Conservation (phyloP, 1,284 basidiomycete species). For the Thecaphora frezii region DNA sequence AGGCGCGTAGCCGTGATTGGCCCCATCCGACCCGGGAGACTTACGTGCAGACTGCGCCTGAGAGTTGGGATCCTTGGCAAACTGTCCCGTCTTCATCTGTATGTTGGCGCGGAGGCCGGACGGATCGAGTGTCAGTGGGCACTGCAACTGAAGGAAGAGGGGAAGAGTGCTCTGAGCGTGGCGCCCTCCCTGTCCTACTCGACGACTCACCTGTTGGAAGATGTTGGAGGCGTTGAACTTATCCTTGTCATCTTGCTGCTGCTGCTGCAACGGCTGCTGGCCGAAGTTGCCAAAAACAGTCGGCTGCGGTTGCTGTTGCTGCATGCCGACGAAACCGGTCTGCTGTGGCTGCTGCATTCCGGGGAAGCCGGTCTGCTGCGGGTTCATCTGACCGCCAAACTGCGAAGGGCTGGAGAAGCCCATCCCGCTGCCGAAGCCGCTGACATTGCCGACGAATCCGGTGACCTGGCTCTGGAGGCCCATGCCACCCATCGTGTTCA, state of each 20-base stretch:
- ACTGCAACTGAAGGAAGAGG: too few species aligned
- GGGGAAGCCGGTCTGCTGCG: conserved; percentile 43
- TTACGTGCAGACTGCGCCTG: conserved; percentile 29
- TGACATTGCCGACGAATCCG: conserved; percentile 20
- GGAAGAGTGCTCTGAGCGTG: too few species aligned
- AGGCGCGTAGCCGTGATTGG: neutral
- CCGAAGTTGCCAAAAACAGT: conserved; percentile 35
- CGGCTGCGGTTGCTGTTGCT: conserved; percentile 40
- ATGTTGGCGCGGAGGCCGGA: too few species aligned
- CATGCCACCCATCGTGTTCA: too few species aligned
- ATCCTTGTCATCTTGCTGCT: conserved; percentile 30
- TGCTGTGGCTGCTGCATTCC: conserved; percentile 36
- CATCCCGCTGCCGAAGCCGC: conserved; percentile 12
- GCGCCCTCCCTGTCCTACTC: neutral
- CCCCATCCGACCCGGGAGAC: neutral
- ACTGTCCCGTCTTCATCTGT: conserved; percentile 51
- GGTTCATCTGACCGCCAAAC: conserved; percentile 20
- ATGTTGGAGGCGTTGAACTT: conserved; percentile 51
- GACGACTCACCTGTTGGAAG: conserved; percentile 39
- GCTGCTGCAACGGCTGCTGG: conserved; percentile 28
- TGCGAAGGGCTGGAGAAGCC: conserved; percentile 13
- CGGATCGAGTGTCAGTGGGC: neutral
- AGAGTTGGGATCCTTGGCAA: conserved; percentile 40
- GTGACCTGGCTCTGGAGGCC: conserved; percentile 41
- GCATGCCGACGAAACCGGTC: conserved; percentile 27